phyloP scores from a whole-genome alignment of 108 stramenopile genomes.

The Thalassiosira profunda region DNA sequence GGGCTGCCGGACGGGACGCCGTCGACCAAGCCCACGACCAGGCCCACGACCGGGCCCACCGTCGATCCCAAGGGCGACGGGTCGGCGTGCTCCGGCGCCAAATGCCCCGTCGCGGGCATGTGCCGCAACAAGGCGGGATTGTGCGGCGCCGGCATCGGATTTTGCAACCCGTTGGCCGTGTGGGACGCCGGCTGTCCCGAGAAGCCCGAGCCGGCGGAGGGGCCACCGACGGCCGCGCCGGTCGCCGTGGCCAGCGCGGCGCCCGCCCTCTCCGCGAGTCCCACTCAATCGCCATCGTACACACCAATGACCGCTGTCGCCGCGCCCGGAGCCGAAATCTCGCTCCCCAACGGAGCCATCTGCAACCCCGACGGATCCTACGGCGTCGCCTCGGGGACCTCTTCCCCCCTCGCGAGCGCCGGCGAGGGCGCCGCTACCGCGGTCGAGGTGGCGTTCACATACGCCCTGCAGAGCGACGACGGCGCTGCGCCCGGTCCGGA shows the following conservation, averaged over 20 bases:
- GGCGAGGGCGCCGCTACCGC: too few relatives aligned
- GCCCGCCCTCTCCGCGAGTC: too few relatives aligned
- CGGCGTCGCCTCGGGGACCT: too few relatives aligned
- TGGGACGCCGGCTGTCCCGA: conserved; percentile 31
- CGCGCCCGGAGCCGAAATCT: too few relatives aligned
- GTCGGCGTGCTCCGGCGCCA: conserved; percentile 36
- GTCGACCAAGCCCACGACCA: not conserved
- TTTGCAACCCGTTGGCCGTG: conserved; percentile 42
- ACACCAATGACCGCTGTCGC: too few relatives aligned
- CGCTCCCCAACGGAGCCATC: too few relatives aligned
- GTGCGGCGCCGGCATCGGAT: conserved; percentile 41
- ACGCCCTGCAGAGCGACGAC: conserved; percentile 22
- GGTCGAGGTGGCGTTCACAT: conserved; percentile 13
- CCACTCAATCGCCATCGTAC: too few relatives aligned
- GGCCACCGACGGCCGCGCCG: too few relatives aligned
- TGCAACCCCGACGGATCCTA: conserved; percentile 43
- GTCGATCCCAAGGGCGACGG: conserved; percentile 44
- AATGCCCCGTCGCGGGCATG: conserved; percentile 26
- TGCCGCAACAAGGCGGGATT: conserved; percentile 47
- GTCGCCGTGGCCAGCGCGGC: too few relatives aligned
- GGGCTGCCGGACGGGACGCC: too few relatives aligned
- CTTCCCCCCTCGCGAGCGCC: too few relatives aligned
- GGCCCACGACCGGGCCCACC: conserved; percentile 18
- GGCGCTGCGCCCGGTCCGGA: not conserved
- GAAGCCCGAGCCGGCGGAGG: too few relatives aligned